Conservation (phyloP, 345 rosid genomes). For the Eucalyptus tenuipes region DNA sequence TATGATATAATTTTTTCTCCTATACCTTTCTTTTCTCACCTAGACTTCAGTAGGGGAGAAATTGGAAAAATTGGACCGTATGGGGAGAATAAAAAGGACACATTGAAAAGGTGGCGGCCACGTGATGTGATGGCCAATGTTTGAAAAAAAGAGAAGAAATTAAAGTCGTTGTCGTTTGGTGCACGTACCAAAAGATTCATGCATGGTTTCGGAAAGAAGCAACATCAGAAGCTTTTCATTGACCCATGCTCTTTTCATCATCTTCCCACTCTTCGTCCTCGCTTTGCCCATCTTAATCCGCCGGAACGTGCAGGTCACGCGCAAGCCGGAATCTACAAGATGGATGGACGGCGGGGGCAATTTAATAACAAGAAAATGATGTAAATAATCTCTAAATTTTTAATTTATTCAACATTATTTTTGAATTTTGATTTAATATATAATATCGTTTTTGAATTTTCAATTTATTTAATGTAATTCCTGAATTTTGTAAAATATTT, state of each 20-base stretch:
- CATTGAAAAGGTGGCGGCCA: not conserved
- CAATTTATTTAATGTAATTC: not conserved
- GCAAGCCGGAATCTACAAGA: not conserved
- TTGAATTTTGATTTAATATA: not conserved
- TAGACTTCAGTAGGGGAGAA: not conserved
- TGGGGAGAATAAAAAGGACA: not conserved
- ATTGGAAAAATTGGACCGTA: not conserved
- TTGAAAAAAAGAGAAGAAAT: not conserved
- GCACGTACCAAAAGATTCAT: not conserved
- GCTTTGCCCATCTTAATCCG: not conserved
- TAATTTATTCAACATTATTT: not conserved
- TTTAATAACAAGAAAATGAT: not conserved
- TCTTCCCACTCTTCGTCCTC: not conserved
- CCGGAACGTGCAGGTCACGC: not conserved
- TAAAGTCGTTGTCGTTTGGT: not conserved
- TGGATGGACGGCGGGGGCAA: not conserved
- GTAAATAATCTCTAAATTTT: not conserved
- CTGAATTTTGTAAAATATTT: not conserved
- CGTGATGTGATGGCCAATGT: not conserved
- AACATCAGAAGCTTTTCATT: not conserved
- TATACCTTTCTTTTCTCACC: not conserved
- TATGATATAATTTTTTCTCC: not conserved
- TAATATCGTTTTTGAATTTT: accelerated
- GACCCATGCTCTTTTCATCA: not conserved
- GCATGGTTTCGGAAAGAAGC: not conserved